These are phyloP conservation scores for Pichia deserticola DNA, from an alignment of 805 yeast species.

Conservation along the genomic window DNA sequence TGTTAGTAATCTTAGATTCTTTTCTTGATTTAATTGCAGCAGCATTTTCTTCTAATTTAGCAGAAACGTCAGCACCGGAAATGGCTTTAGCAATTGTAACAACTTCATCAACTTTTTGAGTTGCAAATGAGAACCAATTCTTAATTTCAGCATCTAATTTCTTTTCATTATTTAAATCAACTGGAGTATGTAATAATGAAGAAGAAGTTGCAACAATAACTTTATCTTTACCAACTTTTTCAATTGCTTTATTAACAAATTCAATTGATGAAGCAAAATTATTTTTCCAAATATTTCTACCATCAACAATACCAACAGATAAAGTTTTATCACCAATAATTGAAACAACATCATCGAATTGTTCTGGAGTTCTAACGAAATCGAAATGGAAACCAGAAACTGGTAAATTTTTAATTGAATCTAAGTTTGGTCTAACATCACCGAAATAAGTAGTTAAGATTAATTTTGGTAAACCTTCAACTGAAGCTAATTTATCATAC, in stretches of 20 bases:
- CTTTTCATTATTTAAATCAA: constrained; percentile 86
- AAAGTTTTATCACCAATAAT: constrained; percentile 67
- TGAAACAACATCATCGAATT: constrained; percentile 73
- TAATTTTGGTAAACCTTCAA: constrained; percentile 69
- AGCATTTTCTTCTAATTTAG: constrained; percentile 77
- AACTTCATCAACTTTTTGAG: constrained; percentile 91
- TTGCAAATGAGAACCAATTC: constrained; percentile 98
- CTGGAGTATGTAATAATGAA: constrained; percentile 97
- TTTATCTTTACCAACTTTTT: constrained; percentile 76
- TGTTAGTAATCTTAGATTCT: constrained; percentile 83
- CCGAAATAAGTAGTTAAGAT: constrained; percentile 92
- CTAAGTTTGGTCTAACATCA: constrained; percentile 94
- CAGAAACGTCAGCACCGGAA: constrained; percentile 77
- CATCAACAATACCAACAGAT: constrained; percentile 96
- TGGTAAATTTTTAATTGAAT: constrained; percentile 82
- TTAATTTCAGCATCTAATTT: constrained; percentile 86
- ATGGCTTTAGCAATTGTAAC: constrained; percentile 84
- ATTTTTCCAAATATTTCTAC: constrained; percentile 99
- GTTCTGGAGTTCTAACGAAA: constrained; percentile 93
- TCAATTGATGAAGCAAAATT: constrained; percentile 83
- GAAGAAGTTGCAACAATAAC: constrained; percentile 94
- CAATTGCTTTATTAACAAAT: constrained; percentile 74
- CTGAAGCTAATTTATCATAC: constrained; percentile 64
- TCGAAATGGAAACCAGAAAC: constrained; percentile 96
- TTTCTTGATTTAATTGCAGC: constrained; percentile 78